Evolutionary conservation across 164 flowering plant species (phyloP).

Genomic region (Piper betle): DNA sequence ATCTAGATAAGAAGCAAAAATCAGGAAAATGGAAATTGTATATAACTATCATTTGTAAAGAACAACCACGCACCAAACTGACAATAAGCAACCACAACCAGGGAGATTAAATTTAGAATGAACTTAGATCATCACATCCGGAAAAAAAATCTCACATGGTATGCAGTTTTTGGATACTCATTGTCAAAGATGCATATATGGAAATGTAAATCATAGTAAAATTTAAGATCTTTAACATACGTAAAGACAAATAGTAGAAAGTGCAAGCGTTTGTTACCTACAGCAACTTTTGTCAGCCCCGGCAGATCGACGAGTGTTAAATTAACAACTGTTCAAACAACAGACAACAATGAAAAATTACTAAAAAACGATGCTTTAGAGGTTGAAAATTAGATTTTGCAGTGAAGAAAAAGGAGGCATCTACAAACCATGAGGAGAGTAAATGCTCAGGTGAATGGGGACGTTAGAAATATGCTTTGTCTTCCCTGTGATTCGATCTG

Average conservation of each 20-base stretch:
- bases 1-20: background rate
- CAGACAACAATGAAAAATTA: background rate
- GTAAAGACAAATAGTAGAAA: background rate
- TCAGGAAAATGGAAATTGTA: no score
- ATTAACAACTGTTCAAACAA: slow-evolving; percentile 51
- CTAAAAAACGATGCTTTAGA: no score
- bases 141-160: no score
- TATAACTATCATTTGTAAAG: no score
- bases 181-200: no score
- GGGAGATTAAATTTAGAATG: no score
- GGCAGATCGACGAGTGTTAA: slow-evolving; percentile 84
- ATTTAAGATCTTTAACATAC: background rate
- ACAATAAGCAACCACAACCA: no score
- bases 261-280: slow-evolving; percentile 29
- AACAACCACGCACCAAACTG: no score
- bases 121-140: no score
- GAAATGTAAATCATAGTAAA: background rate
- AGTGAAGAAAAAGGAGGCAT: background rate
- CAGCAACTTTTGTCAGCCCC: slow-evolving; percentile 83
- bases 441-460: slow-evolving; percentile 66
- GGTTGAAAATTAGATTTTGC: background rate
- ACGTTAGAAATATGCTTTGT: slow-evolving; percentile 48
- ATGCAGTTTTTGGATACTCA: no score
- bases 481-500: slow-evolving; percentile 54
- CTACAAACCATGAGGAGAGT: slow-evolving; percentile 54